A percentile compares a stretch with the other conserved stretches of the same genome.
phyloP scores from a whole-genome alignment of 768 basidiomycete genomes.

The Agaricus blazei region DNA sequence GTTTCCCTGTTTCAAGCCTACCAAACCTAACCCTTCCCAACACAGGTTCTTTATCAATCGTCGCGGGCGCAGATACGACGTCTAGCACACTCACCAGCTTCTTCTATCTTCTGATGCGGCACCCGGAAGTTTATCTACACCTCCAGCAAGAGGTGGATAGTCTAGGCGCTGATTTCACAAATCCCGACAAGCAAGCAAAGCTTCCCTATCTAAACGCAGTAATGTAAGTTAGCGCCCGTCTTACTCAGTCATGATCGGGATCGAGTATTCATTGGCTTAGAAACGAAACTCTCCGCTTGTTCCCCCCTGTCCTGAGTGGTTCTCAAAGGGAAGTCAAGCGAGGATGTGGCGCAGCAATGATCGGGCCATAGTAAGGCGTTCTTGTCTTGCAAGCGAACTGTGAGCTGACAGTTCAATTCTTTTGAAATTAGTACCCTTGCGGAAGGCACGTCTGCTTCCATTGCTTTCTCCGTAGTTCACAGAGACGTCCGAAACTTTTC shows the following conservation, averaged over 20 bases:
- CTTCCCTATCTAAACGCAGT: conserved; percentile 27
- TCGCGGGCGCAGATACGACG: conserved; percentile 29
- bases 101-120: conserved; percentile 22
- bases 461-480: conserved; percentile 34
- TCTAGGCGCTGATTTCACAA: conserved; percentile 15
- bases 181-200: conserved; percentile 17
- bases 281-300: conserved; percentile 28
- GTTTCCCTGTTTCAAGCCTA: background rate
- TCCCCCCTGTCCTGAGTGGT: conserved; percentile 30
- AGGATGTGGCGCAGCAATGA: conserved; percentile 23
- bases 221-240: conserved; percentile 21
- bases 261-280: background rate
- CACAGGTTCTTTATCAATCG: conserved; percentile 20
- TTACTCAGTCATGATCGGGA: background rate
- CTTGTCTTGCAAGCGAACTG: background rate
- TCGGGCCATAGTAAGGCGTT: conserved; percentile 14
- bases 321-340: conserved; percentile 26
- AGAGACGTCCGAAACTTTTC: conserved; percentile 33
- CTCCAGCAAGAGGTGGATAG: conserved; percentile 24
- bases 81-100: conserved; percentile 20
- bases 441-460: conserved; percentile 32
- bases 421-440: conserved; percentile 26
- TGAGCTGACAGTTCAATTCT: background rate
- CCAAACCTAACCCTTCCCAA: background rate
- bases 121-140: conserved; percentile 18